Conservation (phyloP, 2,329 filamentous ascomycete genomes). For the Aschersonia sp. region DNA sequence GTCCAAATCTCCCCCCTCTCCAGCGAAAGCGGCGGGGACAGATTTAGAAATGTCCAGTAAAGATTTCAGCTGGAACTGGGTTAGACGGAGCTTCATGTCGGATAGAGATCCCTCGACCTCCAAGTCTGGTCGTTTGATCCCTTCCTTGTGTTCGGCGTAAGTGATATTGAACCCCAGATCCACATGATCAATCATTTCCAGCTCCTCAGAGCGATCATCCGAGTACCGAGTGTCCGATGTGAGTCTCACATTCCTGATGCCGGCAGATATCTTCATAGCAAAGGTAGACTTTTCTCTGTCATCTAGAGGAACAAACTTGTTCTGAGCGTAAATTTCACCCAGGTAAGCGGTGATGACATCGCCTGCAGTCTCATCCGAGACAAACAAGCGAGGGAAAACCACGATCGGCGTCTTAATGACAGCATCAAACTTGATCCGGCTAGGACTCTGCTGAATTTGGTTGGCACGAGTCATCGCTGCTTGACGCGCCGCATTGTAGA, state of each 20-base stretch:
- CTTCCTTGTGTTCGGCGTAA: constrained; percentile 72
- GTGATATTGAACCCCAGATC: constrained; percentile 87
- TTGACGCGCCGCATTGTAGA: constrained; percentile 93
- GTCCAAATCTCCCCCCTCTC: constrained; percentile 51
- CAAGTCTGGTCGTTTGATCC: constrained; percentile 69
- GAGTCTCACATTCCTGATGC: constrained; percentile 81
- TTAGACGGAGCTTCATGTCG: constrained; percentile 78
- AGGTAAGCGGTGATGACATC: constrained; percentile 86
- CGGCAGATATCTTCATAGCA: constrained; percentile 80
- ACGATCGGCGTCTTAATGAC: constrained; percentile 91
- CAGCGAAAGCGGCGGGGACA: constrained; percentile 72
- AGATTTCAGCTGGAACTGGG: constrained; percentile 82
- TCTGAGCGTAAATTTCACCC: constrained; percentile 94
- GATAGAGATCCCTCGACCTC: constrained; percentile 89
- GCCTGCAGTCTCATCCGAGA: constrained; percentile 52
- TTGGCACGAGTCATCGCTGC: constrained; percentile 88
- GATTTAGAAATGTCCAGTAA: constrained; percentile 76
- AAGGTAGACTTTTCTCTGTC: constrained; percentile 58
- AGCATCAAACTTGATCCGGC: constrained; percentile 86
- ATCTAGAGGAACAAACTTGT: constrained; percentile 75
- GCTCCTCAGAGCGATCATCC: constrained; percentile 58
- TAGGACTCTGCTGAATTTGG: constrained; percentile 80
- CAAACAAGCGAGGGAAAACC: constrained; percentile 72
- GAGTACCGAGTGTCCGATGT: constrained; percentile 81
- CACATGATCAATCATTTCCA: constrained; percentile 95